These are phyloP conservation scores for Lizonia empirigonia DNA, from an alignment of 2,329 filamentous ascomycete genomes.

Conservation along the genomic window DNA sequence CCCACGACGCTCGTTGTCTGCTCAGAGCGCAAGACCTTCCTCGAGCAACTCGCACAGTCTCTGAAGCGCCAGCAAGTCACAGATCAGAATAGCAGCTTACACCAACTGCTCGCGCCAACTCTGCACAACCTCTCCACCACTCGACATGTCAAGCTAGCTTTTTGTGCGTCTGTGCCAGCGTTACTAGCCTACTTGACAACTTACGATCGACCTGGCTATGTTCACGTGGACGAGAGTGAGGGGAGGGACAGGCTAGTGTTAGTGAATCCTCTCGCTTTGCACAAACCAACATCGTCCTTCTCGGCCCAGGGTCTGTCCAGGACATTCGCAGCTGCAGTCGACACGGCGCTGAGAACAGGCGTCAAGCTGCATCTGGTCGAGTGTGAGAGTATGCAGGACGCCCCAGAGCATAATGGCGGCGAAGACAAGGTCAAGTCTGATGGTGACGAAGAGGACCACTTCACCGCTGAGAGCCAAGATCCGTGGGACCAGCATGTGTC, in stretches of 20 bases:
- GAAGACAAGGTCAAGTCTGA: conserved; percentile 55
- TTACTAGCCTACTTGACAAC: conserved; percentile 76
- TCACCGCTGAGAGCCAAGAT: conserved; percentile 23
- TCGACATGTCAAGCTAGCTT: conserved; percentile 71
- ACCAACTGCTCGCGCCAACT: conserved; percentile 63
- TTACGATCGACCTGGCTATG: conserved; percentile 19
- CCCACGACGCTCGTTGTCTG: conserved; percentile 75
- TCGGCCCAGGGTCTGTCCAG: conserved; percentile 73
- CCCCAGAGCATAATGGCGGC: conserved; percentile 51
- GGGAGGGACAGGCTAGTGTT: conserved; percentile 57
- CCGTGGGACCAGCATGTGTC: conserved; percentile 55
- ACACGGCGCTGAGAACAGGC: conserved; percentile 56
- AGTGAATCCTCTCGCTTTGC: conserved; percentile 69
- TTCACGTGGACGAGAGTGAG: conserved; percentile 12
- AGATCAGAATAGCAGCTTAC: conserved; percentile 18
- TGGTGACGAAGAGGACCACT: conserved; percentile 12
- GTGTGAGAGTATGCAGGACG: conserved; percentile 29
- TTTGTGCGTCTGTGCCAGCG: conserved; percentile 75
- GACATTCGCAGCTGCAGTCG: conserved; percentile 67
- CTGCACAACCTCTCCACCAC: conserved; percentile 73
- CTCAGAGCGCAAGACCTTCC: conserved; percentile 67
- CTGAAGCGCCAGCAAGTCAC: conserved; percentile 39
- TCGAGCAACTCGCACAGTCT: conserved; percentile 62
- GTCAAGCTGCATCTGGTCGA: conserved; percentile 53
- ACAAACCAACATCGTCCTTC: conserved; percentile 73